Percentiles rank a stretch among this genome's conserved stretches.
phyloP scores from a whole-genome alignment of 768 basidiomycete species.

The Suillus alpinus region DNA sequence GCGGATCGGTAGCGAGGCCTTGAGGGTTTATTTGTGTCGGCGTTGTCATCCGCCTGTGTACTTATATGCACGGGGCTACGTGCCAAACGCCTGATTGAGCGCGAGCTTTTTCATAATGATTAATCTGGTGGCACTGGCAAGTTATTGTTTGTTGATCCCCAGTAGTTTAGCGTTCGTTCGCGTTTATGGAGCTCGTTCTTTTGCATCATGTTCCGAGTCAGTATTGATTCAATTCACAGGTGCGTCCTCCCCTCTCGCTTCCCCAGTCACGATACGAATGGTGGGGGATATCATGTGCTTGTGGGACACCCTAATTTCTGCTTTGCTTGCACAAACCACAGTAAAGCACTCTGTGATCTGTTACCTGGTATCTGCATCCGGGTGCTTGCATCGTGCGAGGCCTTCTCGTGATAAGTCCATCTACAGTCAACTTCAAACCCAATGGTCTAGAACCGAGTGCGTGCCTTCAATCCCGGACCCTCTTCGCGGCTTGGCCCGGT shows the following conservation, averaged over 20 bases:
- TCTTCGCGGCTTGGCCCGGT: no score
- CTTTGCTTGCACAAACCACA: neutral
- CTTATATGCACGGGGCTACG: neutral
- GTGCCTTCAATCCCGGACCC: no score
- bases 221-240: neutral
- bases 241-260: neutral
- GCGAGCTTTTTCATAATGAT: neutral
- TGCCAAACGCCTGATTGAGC: neutral
- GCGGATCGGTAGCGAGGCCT: neutral
- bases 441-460: no score
- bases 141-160: no score
- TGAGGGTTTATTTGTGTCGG: neutral
- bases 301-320: neutral
- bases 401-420: no score
- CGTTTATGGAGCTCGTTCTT: no score
- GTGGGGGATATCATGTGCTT: neutral
- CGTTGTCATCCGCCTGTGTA: neutral
- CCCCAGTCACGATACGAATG: neutral
- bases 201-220: no score
- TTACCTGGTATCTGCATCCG: neutral
- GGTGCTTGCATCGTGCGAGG: no score
- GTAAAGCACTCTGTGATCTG: neutral
- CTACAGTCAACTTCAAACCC: no score
- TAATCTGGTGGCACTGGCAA: neutral
- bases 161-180: no score